Conservation (phyloP, 768 basidiomycete species). For the Psilocybe subaeruginosa region DNA sequence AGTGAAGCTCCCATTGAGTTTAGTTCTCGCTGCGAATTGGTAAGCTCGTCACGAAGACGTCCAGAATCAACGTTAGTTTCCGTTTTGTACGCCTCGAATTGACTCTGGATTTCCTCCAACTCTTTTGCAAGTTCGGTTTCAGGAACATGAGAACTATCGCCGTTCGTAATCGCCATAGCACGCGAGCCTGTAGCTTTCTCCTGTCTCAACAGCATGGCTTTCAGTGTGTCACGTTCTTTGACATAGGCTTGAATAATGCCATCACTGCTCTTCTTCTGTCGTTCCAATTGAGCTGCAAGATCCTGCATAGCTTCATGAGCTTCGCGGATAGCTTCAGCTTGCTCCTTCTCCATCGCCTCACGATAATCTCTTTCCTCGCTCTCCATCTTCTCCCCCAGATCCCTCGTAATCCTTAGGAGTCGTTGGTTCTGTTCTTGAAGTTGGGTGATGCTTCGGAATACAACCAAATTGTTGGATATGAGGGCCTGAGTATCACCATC, state of each 20-base stretch:
- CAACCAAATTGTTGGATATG: conserved; percentile 87
- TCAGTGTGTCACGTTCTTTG: conserved; percentile 88
- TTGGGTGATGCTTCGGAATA: conserved; percentile 77
- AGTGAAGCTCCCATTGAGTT: conserved; percentile 66
- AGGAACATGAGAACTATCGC: conserved; percentile 9
- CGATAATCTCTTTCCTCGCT: conserved; percentile 78
- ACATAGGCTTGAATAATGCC: conserved; percentile 77
- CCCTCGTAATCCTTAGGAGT: conserved; percentile 80
- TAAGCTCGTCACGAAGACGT: conserved; percentile 72
- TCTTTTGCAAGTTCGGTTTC: conserved; percentile 53
- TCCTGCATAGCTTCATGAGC: conserved; percentile 87
- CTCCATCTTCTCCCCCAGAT: conserved; percentile 86
- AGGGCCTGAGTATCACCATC: conserved; percentile 71
- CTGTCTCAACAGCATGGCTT: conserved; percentile 67
- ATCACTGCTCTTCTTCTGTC: conserved; percentile 72
- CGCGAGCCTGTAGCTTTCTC: conserved; percentile 32
- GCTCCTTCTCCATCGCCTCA: conserved; percentile 70
- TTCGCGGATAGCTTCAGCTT: conserved; percentile 80
- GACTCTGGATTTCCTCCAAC: conserved; percentile 71
- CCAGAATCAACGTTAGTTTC: conserved; percentile 83
- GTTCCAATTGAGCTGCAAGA: conserved; percentile 76
- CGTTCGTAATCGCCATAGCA: conserved; percentile 21
- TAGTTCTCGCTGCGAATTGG: conserved; percentile 65
- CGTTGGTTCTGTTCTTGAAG: conserved; percentile 95
- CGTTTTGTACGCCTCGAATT: conserved; percentile 78